Evolutionary conservation across 345 rosid genomes (phyloP), one percentile per base, ranked within the genome.

Genomic region (Erysimum cheiranthoides): DNA sequence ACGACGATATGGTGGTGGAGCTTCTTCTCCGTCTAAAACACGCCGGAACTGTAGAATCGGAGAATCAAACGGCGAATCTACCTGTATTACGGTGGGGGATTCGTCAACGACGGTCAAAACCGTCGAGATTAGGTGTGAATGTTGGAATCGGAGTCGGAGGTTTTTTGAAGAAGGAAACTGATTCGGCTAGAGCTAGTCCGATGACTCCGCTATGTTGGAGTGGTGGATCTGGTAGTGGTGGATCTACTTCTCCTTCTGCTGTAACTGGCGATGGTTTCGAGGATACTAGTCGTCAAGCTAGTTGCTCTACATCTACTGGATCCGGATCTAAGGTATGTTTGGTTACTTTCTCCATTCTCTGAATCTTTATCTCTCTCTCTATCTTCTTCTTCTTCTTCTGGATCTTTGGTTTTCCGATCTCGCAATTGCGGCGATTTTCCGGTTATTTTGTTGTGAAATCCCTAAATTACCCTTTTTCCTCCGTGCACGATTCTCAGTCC

Each of bases 141-240:
- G n/a, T n/a, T 6, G 9, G 12, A 2, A 2, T 39, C 21, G 47
- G 53, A 6, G 71, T 66, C 13, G 68, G 78, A 47, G 60, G 69
- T 16, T 73, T 73, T 6, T 14, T 35, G 39, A 83, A 81, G 78
- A 81, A 67, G 28, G 81, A 81, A 42, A 79, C 64, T 12, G 90
- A 86, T 60, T 83, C 84, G 10, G 74, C 65, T 54, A 78, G 90
- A 73, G 80, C 81, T 25, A 89, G 90, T 70, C 93, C 93, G 1
- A 84, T 85, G 53, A 89, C 90, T 16, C 89, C 93, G 18, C 82
- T 89, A 10, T 85, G 89, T 12, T 89, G 93, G 93, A 85, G 83
- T 76, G 84, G 90, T 3, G 82, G 90, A 71, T 79, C 79, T 63
- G 85, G 82, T 61, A 75, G 72, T 47, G 69, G 82, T 13, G 66